Evolutionary conservation across 2,329 filamentous ascomycete genomes (phyloP), one percentile per base, ranked within the genome.

Genomic region (Colletotrichum siamense): DNA sequence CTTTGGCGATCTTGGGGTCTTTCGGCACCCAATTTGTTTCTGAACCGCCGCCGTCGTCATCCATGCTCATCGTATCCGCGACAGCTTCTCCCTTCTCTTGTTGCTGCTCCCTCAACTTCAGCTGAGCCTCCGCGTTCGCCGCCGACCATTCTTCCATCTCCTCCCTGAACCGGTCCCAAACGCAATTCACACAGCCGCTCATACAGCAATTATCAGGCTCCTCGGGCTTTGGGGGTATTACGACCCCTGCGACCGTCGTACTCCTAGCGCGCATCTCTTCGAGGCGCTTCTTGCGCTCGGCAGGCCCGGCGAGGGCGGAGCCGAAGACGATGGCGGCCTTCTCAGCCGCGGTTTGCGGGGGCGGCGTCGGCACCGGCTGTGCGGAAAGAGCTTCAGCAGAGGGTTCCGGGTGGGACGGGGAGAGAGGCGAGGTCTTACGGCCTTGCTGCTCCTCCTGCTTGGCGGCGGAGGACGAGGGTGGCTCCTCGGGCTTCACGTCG

Each of bases 161-260:
- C 79, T 99, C 96, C 10, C 96, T 91, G 85, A 93, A 99, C 69
- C 92, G 89, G 81, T 98, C 96, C 96, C 96, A 99, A 4, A 99
- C 97, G 84, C 97, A 99, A 84, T 99, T 96, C 65, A 98, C 96
- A 83, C 97, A 99, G 5, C 97, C 97, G 82, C 95, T 97, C 97
- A 99, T 99, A 86, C 97, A 99, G 89, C 97, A 99, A 83, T 99
- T 98, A 81, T 99, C 97, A 5, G 97, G 97, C 85, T 99, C 96
- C 64, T 92, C 90, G 2, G 97, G 97, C 64, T 91, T 91, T 1
- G 96, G 96, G 3, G 97, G 97, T 6, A 99, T 94, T 22, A 92
- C 86, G 1, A 99, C 91, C 5, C 96, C 96, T 2, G 95, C 96
- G 71, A 98, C 88, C 76, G 92, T 88, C 10, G 88, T 91, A 66